Base-by-base conservation (phyloP, 257 asterid species). In the Verbascum thapsus region DNA sequence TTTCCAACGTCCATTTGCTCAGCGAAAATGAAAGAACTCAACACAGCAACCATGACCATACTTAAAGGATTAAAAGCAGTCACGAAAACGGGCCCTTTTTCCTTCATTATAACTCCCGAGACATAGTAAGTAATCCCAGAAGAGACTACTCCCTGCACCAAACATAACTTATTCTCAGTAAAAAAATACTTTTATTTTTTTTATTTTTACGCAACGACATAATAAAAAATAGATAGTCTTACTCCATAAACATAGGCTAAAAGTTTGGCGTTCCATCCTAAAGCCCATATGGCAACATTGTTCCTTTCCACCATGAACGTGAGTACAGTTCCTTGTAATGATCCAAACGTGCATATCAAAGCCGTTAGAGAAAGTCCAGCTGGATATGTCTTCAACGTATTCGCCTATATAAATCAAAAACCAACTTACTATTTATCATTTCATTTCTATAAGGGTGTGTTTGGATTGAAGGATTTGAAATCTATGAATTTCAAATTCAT, bases 361-460 rank as follows among this genome's bases (percentile, higher is more conserved):
- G 82, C 61, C 1, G 90, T 79, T 5, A 88, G 83, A 0, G 95
- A 80, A 30, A 86, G 80, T 17, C 83, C 83, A 15, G 90, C 85
- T 4, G 86, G 84, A 58, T 84, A 88, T 3, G 87, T 40, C 66
- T 82, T 86, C 70, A 86, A 64, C 4, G 87, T 80, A 12, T 77
- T 77, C 13, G 80, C 74, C 85, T 83, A 39, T 8, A n/a, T 26
- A 2, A 26, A 26, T 26, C 5, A 26, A 5, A 26, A 26, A 26
- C 32, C 2, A 26, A 26, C 5, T 26, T 26, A 26, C 2, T 26
- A 2, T 26, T 26, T 26, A 1, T 2, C 5, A 1, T 26, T 26
- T 26, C 32, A 5, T 26, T 26, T 26, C 32, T 26, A 26, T 26
- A 26, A 26, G 5, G n/a, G n/a, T n/a, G n/a, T n/a, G n/a, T n/a